These are phyloP conservation scores for Torulaspora franciscae DNA, from an alignment of 805 yeast species.

Conservation along the genomic window DNA sequence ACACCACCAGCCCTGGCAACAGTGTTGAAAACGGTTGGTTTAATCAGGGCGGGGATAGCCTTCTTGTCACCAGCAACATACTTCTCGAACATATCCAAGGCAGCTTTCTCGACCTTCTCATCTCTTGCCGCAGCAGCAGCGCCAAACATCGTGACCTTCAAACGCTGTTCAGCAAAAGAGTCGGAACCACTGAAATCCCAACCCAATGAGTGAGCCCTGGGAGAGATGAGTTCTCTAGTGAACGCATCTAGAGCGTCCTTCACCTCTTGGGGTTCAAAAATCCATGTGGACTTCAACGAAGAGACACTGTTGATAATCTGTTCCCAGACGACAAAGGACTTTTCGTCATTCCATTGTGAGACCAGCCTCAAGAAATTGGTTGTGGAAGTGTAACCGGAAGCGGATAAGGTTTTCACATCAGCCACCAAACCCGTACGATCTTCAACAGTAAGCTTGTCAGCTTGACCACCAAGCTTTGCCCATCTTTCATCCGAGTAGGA, in stretches of 20 bases:
- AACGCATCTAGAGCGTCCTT: conserved; percentile 49
- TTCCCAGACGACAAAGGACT: conserved; percentile 64
- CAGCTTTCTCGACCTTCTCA: conserved; percentile 43
- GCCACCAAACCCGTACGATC: conserved; percentile 78
- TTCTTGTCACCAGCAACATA: conserved; percentile 58
- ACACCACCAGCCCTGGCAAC: conserved; percentile 62
- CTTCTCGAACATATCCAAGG: conserved; percentile 46
- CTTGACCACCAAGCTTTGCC: conserved; percentile 56
- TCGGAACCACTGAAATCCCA: conserved; percentile 56
- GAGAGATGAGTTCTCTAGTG: conserved; percentile 49
- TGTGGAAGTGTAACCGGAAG: conserved; percentile 65
- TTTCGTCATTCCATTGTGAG: conserved; percentile 54
- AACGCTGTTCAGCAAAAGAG: conserved; percentile 56
- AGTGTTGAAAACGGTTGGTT: conserved; percentile 58
- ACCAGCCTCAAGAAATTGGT: conserved; percentile 56
- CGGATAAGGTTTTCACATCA: conserved; percentile 68
- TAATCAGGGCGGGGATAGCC: conserved; percentile 71
- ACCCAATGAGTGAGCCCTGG: conserved; percentile 54
- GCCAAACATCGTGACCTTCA: conserved; percentile 59
- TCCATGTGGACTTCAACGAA: conserved; percentile 48
- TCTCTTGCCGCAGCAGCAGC: conserved; percentile 55
- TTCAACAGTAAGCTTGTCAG: conserved; percentile 59
- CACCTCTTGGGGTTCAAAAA: conserved; percentile 47
- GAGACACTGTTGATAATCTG: conserved; percentile 49
- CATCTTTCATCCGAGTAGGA: conserved; percentile 66